These are phyloP conservation scores for Hypoxylon sp. DNA, from an alignment of 2,329 filamentous ascomycete genomes.

Conservation along the genomic window DNA sequence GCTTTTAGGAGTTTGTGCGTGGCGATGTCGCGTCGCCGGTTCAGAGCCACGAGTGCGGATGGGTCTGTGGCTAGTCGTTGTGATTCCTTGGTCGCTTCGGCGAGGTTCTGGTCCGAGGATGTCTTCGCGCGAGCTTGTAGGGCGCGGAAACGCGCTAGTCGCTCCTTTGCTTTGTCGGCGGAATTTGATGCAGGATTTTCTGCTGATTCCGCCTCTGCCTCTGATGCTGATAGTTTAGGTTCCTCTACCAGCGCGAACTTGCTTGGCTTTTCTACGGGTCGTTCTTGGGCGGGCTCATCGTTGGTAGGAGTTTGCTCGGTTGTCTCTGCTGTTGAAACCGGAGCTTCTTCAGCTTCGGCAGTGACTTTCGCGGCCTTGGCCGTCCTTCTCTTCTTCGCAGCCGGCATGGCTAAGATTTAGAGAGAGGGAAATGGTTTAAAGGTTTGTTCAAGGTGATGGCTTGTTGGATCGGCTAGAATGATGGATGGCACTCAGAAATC, in stretches of 20 bases:
- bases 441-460: conserved; percentile 8
- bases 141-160: conserved; percentile 86
- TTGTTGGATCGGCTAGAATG: conserved; percentile 5
- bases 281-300: conserved; percentile 34
- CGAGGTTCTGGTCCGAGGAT: conserved; percentile 80
- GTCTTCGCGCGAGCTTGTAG: conserved; percentile 85
- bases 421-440: neutral
- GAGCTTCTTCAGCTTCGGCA: conserved; percentile 42
- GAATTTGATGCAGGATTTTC: conserved; percentile 34
- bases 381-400: conserved; percentile 64
- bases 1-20: conserved; percentile 94
- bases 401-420: conserved; percentile 55
- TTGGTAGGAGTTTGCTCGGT: conserved; percentile 41
- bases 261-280: conserved; percentile 22
- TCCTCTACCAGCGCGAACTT: conserved; percentile 31
- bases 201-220: neutral
- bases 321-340: conserved; percentile 42
- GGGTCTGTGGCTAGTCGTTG: conserved; percentile 85
- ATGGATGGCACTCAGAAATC: conserved; percentile 3
- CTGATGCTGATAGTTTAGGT: neutral
- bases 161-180: conserved; percentile 69
- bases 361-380: conserved; percentile 41
- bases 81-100: conserved; percentile 86
- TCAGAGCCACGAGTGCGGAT: conserved; percentile 80
- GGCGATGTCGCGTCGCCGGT: conserved; percentile 88